Percentiles rank a stretch among this genome's conserved stretches.
Conservation (phyloP, 257 asterid genomes). For the Solanum pennellii region DNA sequence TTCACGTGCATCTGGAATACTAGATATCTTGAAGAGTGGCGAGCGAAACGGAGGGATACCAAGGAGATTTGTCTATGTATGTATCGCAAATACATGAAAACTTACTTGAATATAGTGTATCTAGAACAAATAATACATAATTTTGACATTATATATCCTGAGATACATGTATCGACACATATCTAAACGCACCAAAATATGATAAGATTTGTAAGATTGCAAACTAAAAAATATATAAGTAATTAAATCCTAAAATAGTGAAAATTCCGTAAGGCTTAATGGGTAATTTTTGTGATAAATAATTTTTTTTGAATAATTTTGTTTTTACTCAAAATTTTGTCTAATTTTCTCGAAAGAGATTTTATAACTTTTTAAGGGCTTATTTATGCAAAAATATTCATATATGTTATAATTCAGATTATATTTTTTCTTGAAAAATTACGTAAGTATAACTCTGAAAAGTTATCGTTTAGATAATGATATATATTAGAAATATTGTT, state of each 20-base stretch:
- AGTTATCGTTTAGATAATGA: neutral
- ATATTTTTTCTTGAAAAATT: too few species aligned
- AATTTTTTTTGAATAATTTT: too few species aligned
- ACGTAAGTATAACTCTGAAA: neutral
- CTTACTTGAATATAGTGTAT: neutral
- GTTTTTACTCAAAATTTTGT: neutral
- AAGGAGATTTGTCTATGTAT: neutral
- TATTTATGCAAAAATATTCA: neutral
- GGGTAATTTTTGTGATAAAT: neutral
- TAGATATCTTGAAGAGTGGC: neutral
- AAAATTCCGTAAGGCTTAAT: rapidly evolving
- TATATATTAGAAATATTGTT: neutral
- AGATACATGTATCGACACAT: neutral
- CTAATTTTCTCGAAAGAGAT: neutral
- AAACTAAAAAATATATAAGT: too few species aligned
- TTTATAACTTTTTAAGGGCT: neutral
- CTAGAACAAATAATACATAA: neutral
- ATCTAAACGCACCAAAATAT: neutral
- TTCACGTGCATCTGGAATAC: neutral
- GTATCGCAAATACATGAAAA: neutral
- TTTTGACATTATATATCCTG: neutral
- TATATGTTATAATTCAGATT: neutral
- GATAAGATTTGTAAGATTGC: too few species aligned
- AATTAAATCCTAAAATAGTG: neutral
- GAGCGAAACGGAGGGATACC: too few species aligned